A percentile compares a stretch with the other conserved stretches of the same genome.
These are phyloP conservation scores for Fusarium gaditjirri DNA, from an alignment of 2,329 filamentous ascomycete species.

Conservation along the genomic window DNA sequence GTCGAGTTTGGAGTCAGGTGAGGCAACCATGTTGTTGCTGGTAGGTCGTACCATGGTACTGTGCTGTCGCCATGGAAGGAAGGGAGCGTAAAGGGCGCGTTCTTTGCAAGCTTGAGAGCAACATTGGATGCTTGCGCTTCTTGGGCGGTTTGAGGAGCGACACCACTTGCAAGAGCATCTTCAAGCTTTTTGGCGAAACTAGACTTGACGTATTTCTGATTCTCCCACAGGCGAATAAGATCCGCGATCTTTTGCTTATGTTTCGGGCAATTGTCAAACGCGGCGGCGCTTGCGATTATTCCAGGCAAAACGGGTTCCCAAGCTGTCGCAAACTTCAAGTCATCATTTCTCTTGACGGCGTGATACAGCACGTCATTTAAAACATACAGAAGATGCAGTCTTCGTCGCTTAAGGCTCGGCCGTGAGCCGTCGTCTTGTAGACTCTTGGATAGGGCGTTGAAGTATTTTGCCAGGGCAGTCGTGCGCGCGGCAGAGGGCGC, in stretches of 20 bases:
- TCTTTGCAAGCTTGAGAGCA: constrained; percentile 59
- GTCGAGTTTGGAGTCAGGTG: constrained; percentile 81
- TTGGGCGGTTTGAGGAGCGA: constrained; percentile 37
- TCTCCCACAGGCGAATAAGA: constrained; percentile 77
- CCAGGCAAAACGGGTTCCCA: constrained; percentile 69
- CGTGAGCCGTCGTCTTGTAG: constrained; percentile 46
- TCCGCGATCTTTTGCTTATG: constrained; percentile 72
- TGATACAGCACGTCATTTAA: constrained; percentile 83
- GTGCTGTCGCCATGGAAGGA: constrained; percentile 79
- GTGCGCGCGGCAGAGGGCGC: constrained; percentile 73
- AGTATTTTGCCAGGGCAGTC: constrained; percentile 77
- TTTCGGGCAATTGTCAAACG: constrained; percentile 70
- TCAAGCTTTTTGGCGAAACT: constrained; percentile 68
- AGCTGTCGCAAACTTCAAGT: constrained; percentile 63
- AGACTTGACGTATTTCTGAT: constrained; percentile 69
- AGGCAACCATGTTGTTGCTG: constrained; percentile 83
- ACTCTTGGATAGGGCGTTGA: constrained; percentile 71
- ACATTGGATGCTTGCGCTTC: constrained; percentile 36
- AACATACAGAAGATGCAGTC: constrained; percentile 81
- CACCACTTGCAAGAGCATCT: constrained; percentile 61
- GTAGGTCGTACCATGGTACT: constrained; percentile 82
- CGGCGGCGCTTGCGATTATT: constrained; percentile 69
- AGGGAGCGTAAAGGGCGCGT: constrained; percentile 76
- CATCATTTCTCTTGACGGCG: constrained; percentile 62
- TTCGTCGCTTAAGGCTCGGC: constrained; percentile 72